phyloP scores from a whole-genome alignment of 352 stramenopile species.

The Phytophthora kernoviae region DNA sequence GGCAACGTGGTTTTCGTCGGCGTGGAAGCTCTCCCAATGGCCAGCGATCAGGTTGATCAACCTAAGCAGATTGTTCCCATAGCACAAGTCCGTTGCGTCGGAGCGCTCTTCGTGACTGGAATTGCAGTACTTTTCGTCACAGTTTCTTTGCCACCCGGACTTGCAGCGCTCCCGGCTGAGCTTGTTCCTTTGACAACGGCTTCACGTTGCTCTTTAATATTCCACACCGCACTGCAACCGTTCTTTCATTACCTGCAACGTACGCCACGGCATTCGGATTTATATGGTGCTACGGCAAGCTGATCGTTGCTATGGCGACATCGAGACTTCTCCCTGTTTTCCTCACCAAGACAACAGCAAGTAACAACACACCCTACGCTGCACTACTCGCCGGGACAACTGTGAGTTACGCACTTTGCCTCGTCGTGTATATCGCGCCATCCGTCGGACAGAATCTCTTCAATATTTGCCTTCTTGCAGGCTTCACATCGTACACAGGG shows the following conservation, averaged over 20 bases:
- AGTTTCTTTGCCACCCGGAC: conserved; percentile 31
- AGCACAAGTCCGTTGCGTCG: conserved; percentile 46
- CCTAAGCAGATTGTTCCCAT: conserved; percentile 47
- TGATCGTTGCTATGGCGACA: conserved; percentile 52
- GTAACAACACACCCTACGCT: conserved; percentile 22
- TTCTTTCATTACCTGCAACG: conserved; percentile 52
- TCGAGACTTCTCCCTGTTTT: conserved; percentile 42
- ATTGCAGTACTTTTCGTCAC: conserved; percentile 42
- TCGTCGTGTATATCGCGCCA: conserved; percentile 36
- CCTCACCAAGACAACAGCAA: conserved; percentile 25
- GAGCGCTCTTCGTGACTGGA: conserved; percentile 46
- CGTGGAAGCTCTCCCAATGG: conserved; percentile 41
- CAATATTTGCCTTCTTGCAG: conserved; percentile 39
- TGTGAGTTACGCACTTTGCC: conserved; percentile 41
- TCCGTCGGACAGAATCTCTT: conserved; percentile 32
- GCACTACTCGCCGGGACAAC: conserved; percentile 28
- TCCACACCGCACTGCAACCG: conserved; percentile 16
- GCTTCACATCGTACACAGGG: conserved; percentile 47
- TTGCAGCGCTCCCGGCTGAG: conserved; percentile 23
- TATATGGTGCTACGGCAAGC: conserved; percentile 61
- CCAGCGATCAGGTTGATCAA: conserved; percentile 40
- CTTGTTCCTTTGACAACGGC: conserved; percentile 43
- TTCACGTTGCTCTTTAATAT: conserved; percentile 38
- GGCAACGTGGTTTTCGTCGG: conserved; percentile 56
- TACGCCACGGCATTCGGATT: conserved; percentile 60